Evolutionary conservation across 352 stramenopile genomes (phyloP), one percentile per base, ranked within the genome.

Genomic region (Phytophthora tentaculata): DNA sequence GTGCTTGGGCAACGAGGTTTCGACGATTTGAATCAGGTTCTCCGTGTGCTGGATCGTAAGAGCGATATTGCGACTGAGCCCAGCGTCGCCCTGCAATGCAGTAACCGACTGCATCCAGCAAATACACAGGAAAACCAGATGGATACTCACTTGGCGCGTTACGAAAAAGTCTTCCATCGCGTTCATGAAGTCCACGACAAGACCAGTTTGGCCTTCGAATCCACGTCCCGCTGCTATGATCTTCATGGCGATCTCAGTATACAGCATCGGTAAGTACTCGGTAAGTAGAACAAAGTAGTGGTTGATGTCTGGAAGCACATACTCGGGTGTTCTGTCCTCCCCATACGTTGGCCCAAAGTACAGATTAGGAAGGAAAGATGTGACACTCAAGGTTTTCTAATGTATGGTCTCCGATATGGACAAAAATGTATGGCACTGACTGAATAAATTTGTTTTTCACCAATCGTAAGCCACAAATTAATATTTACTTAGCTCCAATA

Each of bases 101-200:
- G 72, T 54, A 17, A 76, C 64, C 2, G 69, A 65, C 17, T 71
- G 58, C 7, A 75, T 24, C 69, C 69, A 80, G 61, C 64, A 75
- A n/a, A 71, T 63, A 20, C 59, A 67, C 0, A 55, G 20, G 28
- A 77, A 75, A 10, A 71, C 69, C 1, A 77, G 23, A 0, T 59
- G 61, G 7, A 80, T 19, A 14, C 53, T 64, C 16, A 74, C 57
- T 22, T 48, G 26, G 3, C 55, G 56, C 8, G 49, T 69, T 2
- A 29, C 12, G 3, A 50, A 35, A 13, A 14, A 39, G 5, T 9
- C 9, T 39, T 39, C 32, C 32, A 39, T 39, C 6, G 32, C 32
- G 32, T 39, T 14, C 32, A 39, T 39, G 9, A 39, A 39, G 28
- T 39, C 32, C 5, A 39, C 32, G 32, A 39, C 32, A 4, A 39